Evolutionary conservation across 169 alveolate genomes (phyloP), one percentile per base, ranked within the genome.

Genomic region (Theileria annulata): DNA sequence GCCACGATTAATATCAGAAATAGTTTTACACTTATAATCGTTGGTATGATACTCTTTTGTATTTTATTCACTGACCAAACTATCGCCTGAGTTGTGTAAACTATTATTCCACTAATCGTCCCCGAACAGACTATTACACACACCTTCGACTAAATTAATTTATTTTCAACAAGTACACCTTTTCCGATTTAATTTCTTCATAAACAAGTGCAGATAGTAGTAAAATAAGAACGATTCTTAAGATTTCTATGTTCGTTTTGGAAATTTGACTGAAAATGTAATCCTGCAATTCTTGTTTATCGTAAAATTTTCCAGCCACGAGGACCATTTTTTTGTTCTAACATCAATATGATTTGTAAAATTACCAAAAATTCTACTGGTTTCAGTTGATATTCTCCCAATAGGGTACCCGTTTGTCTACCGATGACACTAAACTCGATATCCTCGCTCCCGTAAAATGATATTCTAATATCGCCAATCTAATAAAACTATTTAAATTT

Each of bases 381-480:
- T 25, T 68, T 84, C 33, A 84, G 19, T 12, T 37, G 27, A 71
- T 33, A 9, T 6, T 84, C 90, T 64, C 62, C 71, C n/a, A 84
- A 27, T 31, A 77, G n/a, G 30, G 70, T 68, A 0, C 79, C 27
- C 31, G 48, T 54, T 62, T 84, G 90, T 23, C 71, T 42, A 19
- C 90, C 90, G 0, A 84, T 78, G 12, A 75, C 82, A 48, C 85
- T 77, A 37, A 84, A 77, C 6, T 78, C 49, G 62, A 51, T 23
- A 15, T 56, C 47, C 9, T 63, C 74, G n/a, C 72, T 77, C 51
- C 90, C 90, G 77, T 84, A 84, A 70, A 84, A 84, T 13, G 90
- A 77, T 25, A 84, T 71, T 25, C 85, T 75, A 25, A 84, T 15
- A 25, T 84, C 90, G 27, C 90, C 90, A 25, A 84, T 63, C 88